Evolutionary conservation across 2,329 filamentous ascomycete genomes (phyloP), one percentile per base, ranked within the genome.

Genomic region (Nothopassalora personata): DNA sequence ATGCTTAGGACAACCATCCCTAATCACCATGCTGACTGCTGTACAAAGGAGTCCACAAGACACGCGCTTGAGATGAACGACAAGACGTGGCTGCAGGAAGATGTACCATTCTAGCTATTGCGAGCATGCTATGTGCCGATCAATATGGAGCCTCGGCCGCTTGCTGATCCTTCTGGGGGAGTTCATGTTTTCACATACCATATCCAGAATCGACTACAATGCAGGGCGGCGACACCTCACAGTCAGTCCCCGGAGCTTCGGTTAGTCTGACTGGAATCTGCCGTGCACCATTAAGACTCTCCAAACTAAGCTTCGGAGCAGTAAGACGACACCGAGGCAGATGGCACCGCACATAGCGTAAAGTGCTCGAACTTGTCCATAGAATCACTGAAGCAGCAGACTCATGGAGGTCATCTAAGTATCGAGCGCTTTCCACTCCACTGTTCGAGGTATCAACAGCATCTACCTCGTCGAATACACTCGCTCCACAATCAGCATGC

Each of bases 381-480:
- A 23, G 23, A 23, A 23, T 1, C 23, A 18, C 10, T 31, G 15
- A 10, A 19, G 30, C n/a, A 15, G n/a, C 15, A n/a, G 11, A 18
- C 30, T 34, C 15, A 10, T 19, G 9, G 23, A 28, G 5, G 8
- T 4, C 5, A 51, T 34, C 34, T 51, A 31, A 51, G 27, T 30
- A 51, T 30, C 27, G 5, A 18, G 4, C 27, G 23, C 28, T 13
- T 15, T 19, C 5, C 49, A n/a, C 6, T 19, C 5, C 49, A 51
- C n/a, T 34, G 3, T 13, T 19, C 5, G 11, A 51, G 13, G 28
- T 10, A 11, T 0, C 31, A 28, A 3, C 3, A 9, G 9, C 46
- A 49, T 49, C 9, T 27, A 49, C 43, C 15, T 57, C 9, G 60
- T 15, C 51, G 56, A 52, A 7, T 45, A 28, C 50, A 39, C 43